Percentiles rank a stretch among this genome's conserved stretches.
These are phyloP conservation scores for Musa schizocarpa DNA, from an alignment of 176 grass and related monocot species.

Conservation along the genomic window DNA sequence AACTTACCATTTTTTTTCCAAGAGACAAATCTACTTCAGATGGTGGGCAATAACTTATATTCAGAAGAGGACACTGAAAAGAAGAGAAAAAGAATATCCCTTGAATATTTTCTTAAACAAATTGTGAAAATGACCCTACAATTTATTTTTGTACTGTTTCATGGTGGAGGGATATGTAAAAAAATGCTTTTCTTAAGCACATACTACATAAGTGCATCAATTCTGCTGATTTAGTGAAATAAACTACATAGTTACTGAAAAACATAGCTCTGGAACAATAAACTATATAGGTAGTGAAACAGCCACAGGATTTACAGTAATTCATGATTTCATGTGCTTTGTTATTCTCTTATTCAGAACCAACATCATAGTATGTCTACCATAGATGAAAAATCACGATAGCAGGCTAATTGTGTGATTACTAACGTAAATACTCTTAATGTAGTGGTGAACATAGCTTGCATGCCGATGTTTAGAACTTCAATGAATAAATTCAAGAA, in stretches of 20 bases:
- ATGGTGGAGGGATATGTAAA: background rate
- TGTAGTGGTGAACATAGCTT: no score
- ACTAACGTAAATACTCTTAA: no score
- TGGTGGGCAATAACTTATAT: constrained; percentile 77
- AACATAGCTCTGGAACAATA: background rate
- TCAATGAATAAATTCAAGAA: no score
- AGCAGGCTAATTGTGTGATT: no score
- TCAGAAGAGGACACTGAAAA: constrained; percentile 84
- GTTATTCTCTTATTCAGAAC: background rate
- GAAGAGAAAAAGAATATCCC: background rate
- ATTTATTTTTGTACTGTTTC: background rate
- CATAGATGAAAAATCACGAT: background rate
- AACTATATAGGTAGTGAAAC: background rate
- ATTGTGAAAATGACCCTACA: background rate
- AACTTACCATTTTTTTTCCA: constrained; percentile 73
- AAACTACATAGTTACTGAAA: background rate
- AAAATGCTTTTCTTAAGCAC: background rate
- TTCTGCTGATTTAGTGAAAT: no score
- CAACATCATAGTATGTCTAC: background rate
- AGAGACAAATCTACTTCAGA: constrained; percentile 55
- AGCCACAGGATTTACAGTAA: background rate
- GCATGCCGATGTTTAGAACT: no score
- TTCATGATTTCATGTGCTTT: background rate
- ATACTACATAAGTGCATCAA: no score
- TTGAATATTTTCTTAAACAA: background rate